Evolutionary conservation across 257 asterid species (phyloP).

Genomic region (Solanum ahanhuiri): DNA sequence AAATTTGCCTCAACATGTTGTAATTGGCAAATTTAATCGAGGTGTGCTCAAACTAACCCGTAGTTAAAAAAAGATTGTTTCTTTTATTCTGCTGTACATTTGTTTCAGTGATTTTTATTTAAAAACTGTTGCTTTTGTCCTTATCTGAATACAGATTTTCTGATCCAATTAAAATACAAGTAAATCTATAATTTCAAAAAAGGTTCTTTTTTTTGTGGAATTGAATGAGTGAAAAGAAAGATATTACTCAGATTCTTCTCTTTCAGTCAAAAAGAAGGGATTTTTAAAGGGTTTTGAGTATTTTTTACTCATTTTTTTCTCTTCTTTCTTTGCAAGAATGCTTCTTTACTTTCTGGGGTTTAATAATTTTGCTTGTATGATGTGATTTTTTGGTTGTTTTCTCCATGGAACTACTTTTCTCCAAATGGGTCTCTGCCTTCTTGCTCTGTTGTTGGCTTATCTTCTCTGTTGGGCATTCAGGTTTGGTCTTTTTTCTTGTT

Average conservation of each 20-base stretch:
- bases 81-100: constrained; percentile 19
- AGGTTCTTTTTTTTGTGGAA: constrained; percentile 7
- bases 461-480: constrained; percentile 44
- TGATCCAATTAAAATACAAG: constrained; percentile 1
- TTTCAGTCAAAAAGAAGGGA: constrained; percentile 9
- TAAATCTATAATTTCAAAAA: constrained; percentile 2
- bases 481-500: constrained; percentile 19
- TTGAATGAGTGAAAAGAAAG: constrained; percentile 34
- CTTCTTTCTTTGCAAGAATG: constrained; percentile 9
- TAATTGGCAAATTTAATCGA: not conserved
- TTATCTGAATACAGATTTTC: constrained; percentile 16
- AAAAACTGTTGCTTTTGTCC: constrained; percentile 11
- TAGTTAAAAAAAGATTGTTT: not conserved
- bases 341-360: constrained; percentile 1
- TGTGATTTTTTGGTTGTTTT: constrained; percentile 18
- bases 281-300: constrained; percentile 1
- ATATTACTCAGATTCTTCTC: constrained; percentile 17
- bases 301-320: not conserved
- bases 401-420: constrained; percentile 35
- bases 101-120: not conserved
- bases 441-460: constrained; percentile 31
- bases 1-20: too few relatives aligned
- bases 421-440: constrained; percentile 38
- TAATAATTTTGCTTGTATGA: not conserved
- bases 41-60: not conserved